Evolutionary conservation across 1,284 basidiomycete genomes (phyloP), one percentile per base, ranked within the genome.

Genomic region (Jaminaea rosea): DNA sequence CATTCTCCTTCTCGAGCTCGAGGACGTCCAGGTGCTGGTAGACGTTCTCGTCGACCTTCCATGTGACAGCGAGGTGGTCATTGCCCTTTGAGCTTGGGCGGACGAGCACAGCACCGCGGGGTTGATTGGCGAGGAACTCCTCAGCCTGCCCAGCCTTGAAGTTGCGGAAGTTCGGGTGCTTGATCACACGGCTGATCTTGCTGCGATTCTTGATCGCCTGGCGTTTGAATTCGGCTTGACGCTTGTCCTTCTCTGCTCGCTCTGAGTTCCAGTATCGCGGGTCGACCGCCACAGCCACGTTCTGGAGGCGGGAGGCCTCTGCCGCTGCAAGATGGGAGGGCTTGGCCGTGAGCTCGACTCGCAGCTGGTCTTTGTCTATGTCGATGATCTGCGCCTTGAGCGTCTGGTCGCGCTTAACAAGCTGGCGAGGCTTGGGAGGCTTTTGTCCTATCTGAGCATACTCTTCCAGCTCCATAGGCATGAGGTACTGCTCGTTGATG

Each of bases 121-220:
- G 89, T 75, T 90, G 86, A 60, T 85, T 85, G 52, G 90, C 87
- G 49, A 99, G 79, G 74, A 86, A 88, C 49, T 83, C 80, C 75
- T 98, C 93, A 1, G 94, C 92, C 64, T 96, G 87, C 19, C 80
- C 78, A 29, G 88, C 84, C 69, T 90, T 93, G 80, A 96, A 86
- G 73, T 94, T 90, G 73, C 93, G 88, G 82, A 96, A 99, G 76
- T 96, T 92, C 2, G 94, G 94, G 74, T 99, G 94, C 73, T 97
- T 92, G 78, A 98, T 89, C 44, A 93, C 84, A 24, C 94, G 81
- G 58, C 44, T 28, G 36, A 58, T 60, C 49, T 62, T 61, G 42
- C 89, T 83, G 50, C 69, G 66, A 79, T 71, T 86, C 82, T 41
- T 83, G 83, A 73, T 89, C 83, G 90, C 92, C 77, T 88, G 90